phyloP scores from a whole-genome alignment of 1,284 basidiomycete species.

The Cutaneotrichosporon cavernicola region DNA sequence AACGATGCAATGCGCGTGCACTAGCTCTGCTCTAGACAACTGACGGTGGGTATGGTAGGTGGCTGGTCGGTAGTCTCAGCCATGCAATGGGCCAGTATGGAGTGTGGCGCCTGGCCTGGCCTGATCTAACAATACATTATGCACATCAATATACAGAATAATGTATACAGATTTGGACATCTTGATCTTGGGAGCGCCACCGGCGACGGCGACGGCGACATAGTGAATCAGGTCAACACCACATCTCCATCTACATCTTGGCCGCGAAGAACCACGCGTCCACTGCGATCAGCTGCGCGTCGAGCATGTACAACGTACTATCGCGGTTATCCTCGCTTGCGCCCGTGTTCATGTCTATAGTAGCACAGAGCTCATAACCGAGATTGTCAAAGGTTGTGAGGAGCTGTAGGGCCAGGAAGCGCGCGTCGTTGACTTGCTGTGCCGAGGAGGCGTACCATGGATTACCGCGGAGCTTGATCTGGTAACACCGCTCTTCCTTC shows the following conservation, averaged over 20 bases:
- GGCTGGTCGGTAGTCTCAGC: not conserved
- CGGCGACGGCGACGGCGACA: too few species aligned
- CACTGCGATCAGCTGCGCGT: conserved; percentile 26
- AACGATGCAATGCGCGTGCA: not conserved
- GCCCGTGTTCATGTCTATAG: conserved; percentile 39
- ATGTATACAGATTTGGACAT: too few species aligned
- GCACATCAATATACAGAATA: not conserved
- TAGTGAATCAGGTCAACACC: too few species aligned
- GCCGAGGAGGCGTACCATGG: conserved; percentile 42
- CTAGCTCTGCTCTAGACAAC: too few species aligned
- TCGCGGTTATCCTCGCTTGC: conserved; percentile 18
- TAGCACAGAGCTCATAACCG: conserved; percentile 42
- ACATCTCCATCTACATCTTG: conserved; percentile 19
- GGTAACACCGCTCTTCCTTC: conserved; percentile 38
- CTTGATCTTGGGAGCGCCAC: too few species aligned
- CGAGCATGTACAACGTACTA: conserved; percentile 9
- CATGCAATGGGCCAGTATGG: too few species aligned
- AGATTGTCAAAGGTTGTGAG: conserved; percentile 38
- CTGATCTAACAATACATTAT: too few species aligned
- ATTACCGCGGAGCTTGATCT: conserved; percentile 43
- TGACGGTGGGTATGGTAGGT: conserved; percentile 20
- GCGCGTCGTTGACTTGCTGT: conserved; percentile 28
- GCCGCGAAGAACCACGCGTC: conserved; percentile 49
- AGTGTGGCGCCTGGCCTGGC: too few species aligned
- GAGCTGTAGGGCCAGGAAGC: conserved; percentile 33